Base-by-base conservation (phyloP, 2,329 filamentous ascomycete species). In the Raffaelea albimanens region DNA sequence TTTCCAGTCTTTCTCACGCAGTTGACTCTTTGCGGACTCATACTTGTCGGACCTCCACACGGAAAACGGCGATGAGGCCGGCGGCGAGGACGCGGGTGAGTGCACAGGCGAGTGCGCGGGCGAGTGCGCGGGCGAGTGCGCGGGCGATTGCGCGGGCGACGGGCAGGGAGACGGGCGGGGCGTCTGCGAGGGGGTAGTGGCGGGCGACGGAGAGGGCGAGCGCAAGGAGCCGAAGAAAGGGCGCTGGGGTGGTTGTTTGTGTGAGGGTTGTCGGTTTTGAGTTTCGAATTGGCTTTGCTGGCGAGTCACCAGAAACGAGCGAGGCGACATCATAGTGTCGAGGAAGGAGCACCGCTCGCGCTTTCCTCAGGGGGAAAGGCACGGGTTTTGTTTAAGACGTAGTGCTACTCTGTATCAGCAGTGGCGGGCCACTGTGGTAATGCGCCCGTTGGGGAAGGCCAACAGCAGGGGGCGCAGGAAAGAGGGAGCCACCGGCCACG, bases 291-390 rank as follows among this genome's bases (percentile, higher is more conserved):
- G 25, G 25, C 61, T 50, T 48, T 55, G 58, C 43, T 60, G 61
- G 51, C 59, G 59, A 46, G 61, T 58, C 44, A 64, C 61, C 50
- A 68, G 60, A 57, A 63, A 65, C 40, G 64, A 66, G 44, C 63
- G 63, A 50, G 64, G 61, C 48, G 62, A 63, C 58, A 67, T 64
- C 62, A 68, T 66, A 19, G 7, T 29, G 25, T 7, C 7, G 25
- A 7, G 25, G 21, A 19, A 43, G 23, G 41, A 31, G 19, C 7
- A 8, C 5, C 23, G 7, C 25, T 7, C 7, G 25, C 25, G 13
- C 25, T 29, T 29, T 29, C 25, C 25, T 10, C 22, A 16, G 20
- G 20, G 25, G 25, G 14, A 22, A 16, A 38, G 14, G 5, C 5
- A 7, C 7, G 25, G 25, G 25, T 29, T 29, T 29, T 29, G 25